These are phyloP conservation scores for Ormosia semicastrata DNA, from an alignment of 306 rosid genomes.

Conservation along the genomic window DNA sequence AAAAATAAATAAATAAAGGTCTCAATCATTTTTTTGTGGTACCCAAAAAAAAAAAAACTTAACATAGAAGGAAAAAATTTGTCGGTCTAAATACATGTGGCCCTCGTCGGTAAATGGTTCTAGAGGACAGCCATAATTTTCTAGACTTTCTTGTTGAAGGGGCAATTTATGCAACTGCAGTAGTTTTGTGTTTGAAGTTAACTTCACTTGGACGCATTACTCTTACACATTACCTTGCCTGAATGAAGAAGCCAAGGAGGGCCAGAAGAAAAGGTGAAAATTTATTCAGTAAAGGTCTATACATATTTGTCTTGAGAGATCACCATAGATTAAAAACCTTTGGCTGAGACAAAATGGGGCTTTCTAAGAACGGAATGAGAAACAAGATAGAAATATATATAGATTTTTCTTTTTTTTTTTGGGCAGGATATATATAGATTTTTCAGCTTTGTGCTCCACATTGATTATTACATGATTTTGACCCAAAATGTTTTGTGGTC, in stretches of 20 bases:
- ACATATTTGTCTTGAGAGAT: too few species aligned
- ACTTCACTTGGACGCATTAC: slow-evolving; percentile 11
- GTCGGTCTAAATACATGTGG: background rate
- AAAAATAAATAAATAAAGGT: background rate
- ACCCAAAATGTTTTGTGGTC: too few species aligned
- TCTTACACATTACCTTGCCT: background rate
- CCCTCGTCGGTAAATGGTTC: background rate
- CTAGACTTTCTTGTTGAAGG: background rate
- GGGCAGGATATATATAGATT: background rate
- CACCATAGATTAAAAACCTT: background rate
- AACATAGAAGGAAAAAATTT: background rate
- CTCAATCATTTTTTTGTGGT: background rate
- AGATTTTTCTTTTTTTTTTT: too few species aligned
- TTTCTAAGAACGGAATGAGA: background rate
- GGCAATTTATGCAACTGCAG: slow-evolving; percentile 1
- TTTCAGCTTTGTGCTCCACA: background rate
- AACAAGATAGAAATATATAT: background rate
- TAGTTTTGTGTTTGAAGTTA: background rate
- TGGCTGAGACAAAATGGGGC: background rate
- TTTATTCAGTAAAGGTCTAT: background rate
- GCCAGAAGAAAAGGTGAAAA: background rate
- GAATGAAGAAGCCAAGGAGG: background rate
- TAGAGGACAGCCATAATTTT: background rate
- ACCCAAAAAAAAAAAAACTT: background rate
- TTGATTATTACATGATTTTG: background rate